Evolutionary conservation across 208 protist genomes (phyloP).

Genomic region (Zelonia costaricensis): DNA sequence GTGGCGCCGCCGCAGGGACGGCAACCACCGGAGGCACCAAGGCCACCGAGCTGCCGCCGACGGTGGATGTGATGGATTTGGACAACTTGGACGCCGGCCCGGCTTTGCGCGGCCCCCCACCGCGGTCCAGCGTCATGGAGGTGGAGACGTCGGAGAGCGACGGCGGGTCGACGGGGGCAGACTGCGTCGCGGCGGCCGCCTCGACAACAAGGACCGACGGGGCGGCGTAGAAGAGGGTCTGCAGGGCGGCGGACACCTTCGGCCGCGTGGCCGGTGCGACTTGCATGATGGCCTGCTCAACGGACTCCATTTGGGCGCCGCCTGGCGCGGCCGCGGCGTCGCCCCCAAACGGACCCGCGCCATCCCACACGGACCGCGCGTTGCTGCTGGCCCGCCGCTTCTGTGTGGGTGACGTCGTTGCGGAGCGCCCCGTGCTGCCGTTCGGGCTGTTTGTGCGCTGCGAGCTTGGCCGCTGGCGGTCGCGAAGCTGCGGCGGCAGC

Average conservation of each 20-base stretch:
- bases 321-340: not conserved
- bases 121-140: too few relatives aligned
- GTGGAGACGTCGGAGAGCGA: too few relatives aligned
- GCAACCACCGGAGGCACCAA: too few relatives aligned
- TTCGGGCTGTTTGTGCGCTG: constrained; percentile 4
- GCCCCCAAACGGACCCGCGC: not conserved
- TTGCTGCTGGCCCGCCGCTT: constrained; percentile 1
- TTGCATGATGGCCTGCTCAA: constrained; percentile 15
- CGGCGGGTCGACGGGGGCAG: too few relatives aligned
- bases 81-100: too few relatives aligned
- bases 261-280: constrained; percentile 9
- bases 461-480: constrained; percentile 8
- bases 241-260: constrained; percentile 17
- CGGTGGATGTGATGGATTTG: too few relatives aligned
- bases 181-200: too few relatives aligned
- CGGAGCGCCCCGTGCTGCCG: constrained; percentile 2
- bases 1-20: not conserved
- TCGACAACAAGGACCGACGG: not conserved
- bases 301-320: constrained; percentile 5
- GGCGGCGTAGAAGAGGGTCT: constrained; percentile 17
- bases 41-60: too few relatives aligned
- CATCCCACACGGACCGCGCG: not conserved
- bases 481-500: constrained; percentile 18
- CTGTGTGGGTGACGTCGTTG: not conserved
- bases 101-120: too few relatives aligned